Percentiles rank a stretch among this genome's conserved stretches.
These are phyloP conservation scores for Globisporangium cylindrosporum DNA, from an alignment of 352 stramenopile genomes.

Conservation along the genomic window DNA sequence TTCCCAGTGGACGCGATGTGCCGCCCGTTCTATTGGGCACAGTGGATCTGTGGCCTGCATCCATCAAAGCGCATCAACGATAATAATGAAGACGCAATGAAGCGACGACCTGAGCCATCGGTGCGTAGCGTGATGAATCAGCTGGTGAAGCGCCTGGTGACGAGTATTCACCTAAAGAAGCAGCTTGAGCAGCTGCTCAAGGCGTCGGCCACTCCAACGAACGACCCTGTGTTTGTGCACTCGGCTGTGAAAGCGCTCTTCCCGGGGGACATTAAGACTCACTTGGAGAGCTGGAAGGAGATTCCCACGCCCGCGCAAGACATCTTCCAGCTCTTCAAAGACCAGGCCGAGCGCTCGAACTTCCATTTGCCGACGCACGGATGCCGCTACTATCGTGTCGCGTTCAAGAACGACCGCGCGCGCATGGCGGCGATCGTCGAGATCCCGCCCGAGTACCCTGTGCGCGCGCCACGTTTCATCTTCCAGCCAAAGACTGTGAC, in stretches of 20 bases:
- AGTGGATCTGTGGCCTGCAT: slow-evolving; percentile 72
- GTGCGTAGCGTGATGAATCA: slow-evolving; percentile 65
- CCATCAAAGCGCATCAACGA: slow-evolving; percentile 36
- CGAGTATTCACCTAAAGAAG: slow-evolving; percentile 37
- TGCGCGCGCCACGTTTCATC: slow-evolving; percentile 57
- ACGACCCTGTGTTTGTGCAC: slow-evolving; percentile 32
- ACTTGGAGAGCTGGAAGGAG: slow-evolving; percentile 51
- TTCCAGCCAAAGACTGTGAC: slow-evolving; percentile 41
- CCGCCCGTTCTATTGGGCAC: slow-evolving; percentile 68
- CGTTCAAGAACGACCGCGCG: slow-evolving; percentile 42
- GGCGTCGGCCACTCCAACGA: slow-evolving; percentile 5
- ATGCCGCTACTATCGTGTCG: slow-evolving; percentile 51
- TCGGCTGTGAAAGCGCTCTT: slow-evolving; percentile 40
- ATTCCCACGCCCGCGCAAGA: slow-evolving; percentile 29
- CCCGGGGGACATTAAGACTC: slow-evolving; percentile 40
- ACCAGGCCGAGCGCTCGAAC: slow-evolving; percentile 19
- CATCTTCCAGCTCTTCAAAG: slow-evolving; percentile 44
- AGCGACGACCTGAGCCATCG: slow-evolving; percentile 52
- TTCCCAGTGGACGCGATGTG: slow-evolving; percentile 38
- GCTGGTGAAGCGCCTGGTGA: slow-evolving; percentile 52
- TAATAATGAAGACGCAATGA: not conserved
- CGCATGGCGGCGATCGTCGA: slow-evolving; percentile 51
- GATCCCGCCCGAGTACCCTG: slow-evolving; percentile 62
- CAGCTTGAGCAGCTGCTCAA: slow-evolving; percentile 46
- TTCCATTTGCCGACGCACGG: slow-evolving; percentile 31